Evolutionary conservation across 2,329 filamentous ascomycete genomes (phyloP).

Genomic region (Penicillium sp.): DNA sequence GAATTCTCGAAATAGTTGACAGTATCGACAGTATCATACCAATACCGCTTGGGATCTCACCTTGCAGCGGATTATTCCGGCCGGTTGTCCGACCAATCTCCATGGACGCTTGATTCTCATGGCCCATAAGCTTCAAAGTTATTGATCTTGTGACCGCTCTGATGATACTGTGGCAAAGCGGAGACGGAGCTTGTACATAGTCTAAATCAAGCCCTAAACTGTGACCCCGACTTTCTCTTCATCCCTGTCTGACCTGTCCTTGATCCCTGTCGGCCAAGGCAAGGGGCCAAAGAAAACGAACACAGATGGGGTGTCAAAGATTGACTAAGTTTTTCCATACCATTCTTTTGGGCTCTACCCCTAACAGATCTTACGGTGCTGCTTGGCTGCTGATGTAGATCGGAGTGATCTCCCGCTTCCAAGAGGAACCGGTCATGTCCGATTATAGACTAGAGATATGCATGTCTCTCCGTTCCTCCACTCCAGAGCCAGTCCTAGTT

Average conservation of each 20-base stretch:
- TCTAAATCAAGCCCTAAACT: not conserved
- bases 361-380: not conserved
- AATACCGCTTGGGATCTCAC: not conserved
- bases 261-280: not conserved
- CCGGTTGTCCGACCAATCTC: not conserved
- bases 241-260: not conserved
- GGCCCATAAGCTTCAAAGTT: not conserved
- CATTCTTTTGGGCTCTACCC: not conserved
- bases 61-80: not conserved
- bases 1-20: not conserved
- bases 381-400: conserved; percentile 2
- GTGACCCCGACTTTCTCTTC: not conserved
- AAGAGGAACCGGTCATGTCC: not conserved
- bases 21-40: no score
- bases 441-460: not conserved
- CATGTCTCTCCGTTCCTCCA: not conserved
- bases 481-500: no score
- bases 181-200: not conserved
- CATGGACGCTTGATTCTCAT: not conserved
- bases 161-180: not conserved
- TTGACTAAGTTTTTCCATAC: not conserved
- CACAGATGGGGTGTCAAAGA: not conserved
- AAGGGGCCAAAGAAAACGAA: not conserved
- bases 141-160: not conserved
- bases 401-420: conserved; percentile 7